phyloP scores from a whole-genome alignment of 768 basidiomycete species.

The Serendipita sp. region DNA sequence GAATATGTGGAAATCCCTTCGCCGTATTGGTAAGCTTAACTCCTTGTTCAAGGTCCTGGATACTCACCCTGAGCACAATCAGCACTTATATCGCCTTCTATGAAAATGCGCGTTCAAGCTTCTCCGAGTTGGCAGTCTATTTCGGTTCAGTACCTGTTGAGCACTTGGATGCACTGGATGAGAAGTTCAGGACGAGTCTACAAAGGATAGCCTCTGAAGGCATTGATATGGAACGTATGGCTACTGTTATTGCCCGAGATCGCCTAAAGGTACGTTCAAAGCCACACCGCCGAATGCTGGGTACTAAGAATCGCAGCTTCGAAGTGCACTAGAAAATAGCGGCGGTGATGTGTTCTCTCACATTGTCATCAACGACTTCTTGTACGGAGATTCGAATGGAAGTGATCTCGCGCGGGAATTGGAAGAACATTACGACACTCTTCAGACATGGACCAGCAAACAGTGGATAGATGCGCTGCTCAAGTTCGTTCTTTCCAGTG shows the following conservation, averaged over 20 bases:
- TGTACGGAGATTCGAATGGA: conserved; percentile 75
- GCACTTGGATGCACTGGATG: conserved; percentile 55
- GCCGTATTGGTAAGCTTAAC: conserved; percentile 58
- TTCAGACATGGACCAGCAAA: conserved; percentile 55
- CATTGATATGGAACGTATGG: conserved; percentile 83
- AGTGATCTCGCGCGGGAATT: conserved; percentile 57
- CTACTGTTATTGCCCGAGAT: conserved; percentile 70
- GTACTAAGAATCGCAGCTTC: conserved; percentile 36
- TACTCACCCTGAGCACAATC: conserved; percentile 5
- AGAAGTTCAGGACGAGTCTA: conserved; percentile 52
- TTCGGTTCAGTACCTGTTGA: conserved; percentile 73
- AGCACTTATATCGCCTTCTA: conserved; percentile 80
- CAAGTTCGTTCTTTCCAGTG: conserved; percentile 42
- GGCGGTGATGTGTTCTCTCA: conserved; percentile 69
- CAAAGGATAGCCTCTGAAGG: conserved; percentile 53
- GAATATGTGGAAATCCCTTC: conserved; percentile 60
- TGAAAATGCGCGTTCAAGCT: conserved; percentile 57
- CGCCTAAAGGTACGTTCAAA: conserved; percentile 55
- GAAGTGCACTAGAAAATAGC: conserved; percentile 67
- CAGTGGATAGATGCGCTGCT: conserved; percentile 67
- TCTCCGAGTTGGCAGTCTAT: conserved; percentile 59
- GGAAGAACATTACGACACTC: conserved; percentile 48
- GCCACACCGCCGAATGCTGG: neutral
- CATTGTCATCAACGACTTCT: conserved; percentile 63
- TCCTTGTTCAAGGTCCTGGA: neutral